Evolutionary conservation across 345 rosid species (phyloP).

Genomic region (Hypericum androsaemum): DNA sequence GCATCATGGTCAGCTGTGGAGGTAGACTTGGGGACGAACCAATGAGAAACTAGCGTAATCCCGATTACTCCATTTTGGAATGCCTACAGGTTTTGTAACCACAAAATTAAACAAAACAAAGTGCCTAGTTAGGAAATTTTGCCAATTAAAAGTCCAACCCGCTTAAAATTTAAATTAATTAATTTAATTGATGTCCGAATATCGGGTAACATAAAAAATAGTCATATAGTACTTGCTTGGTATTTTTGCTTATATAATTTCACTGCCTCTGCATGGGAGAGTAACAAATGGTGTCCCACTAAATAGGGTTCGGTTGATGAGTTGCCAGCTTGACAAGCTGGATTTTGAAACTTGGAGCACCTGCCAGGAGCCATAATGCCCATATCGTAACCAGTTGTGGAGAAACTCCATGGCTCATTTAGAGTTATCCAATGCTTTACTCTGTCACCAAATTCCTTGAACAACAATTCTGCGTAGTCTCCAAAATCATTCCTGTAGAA

Average conservation of each 20-base stretch:
- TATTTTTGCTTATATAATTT: slow-evolving; percentile 26
- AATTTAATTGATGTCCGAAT: too few relatives aligned
- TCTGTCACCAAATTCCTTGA: slow-evolving; percentile 38
- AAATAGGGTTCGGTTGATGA: slow-evolving; percentile 42
- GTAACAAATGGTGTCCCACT: slow-evolving; percentile 33
- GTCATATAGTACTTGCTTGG: slow-evolving; percentile 21
- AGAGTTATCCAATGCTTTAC: slow-evolving; percentile 55
- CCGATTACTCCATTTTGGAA: slow-evolving; percentile 42
- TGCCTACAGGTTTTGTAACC: slow-evolving; percentile 13
- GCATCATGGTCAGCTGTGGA: slow-evolving; percentile 22
- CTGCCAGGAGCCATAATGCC: slow-evolving; percentile 33
- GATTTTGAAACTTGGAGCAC: slow-evolving; percentile 28
- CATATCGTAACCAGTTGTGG: slow-evolving; percentile 17
- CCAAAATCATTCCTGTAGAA: slow-evolving; percentile 28
- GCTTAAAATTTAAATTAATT: too few relatives aligned
- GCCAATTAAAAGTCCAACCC: too few relatives aligned
- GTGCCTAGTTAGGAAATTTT: too few relatives aligned
- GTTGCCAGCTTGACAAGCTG: slow-evolving; percentile 35
- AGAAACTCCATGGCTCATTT: slow-evolving; percentile 37
- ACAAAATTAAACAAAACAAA: neutral
- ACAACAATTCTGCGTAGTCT: slow-evolving; percentile 33
- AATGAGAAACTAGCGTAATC: slow-evolving; percentile 22
- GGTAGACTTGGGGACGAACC: slow-evolving; percentile 34
- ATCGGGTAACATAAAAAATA: too few relatives aligned
- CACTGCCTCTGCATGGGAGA: slow-evolving; percentile 28